A percentile compares a stretch with the other conserved stretches of the same genome.
These are phyloP conservation scores for Pelargonium fulgidum DNA, from an alignment of 441 rosid species.

Conservation along the genomic window DNA sequence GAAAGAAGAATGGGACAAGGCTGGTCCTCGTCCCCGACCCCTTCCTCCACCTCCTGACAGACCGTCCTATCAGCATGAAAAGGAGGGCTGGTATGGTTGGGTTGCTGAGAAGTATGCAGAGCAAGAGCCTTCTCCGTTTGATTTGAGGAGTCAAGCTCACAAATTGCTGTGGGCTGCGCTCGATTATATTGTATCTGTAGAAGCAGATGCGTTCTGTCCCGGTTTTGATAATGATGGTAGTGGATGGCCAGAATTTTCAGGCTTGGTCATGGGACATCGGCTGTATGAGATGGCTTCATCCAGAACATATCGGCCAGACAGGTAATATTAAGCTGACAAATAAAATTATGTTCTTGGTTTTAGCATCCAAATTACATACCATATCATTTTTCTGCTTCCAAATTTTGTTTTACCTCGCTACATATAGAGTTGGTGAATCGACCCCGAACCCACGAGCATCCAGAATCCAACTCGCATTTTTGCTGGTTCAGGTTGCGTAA, in stretches of 20 bases:
- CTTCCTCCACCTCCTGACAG: conserved; percentile 99
- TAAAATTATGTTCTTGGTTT: not conserved
- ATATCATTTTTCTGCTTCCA: too few relatives aligned
- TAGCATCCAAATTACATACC: not conserved
- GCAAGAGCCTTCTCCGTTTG: conserved; percentile 65
- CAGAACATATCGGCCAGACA: conserved; percentile 25
- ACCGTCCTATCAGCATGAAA: conserved; percentile 84
- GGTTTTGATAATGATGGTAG: conserved; percentile 85
- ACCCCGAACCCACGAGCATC: too few relatives aligned
- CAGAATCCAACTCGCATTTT: too few relatives aligned
- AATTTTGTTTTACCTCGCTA: too few relatives aligned
- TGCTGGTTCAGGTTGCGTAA: too few relatives aligned
- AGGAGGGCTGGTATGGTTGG: conserved; percentile 99
- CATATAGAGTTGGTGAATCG: too few relatives aligned
- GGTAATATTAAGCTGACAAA: not conserved
- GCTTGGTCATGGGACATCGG: conserved; percentile 96
- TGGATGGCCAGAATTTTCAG: conserved; percentile 85
- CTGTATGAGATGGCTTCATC: conserved; percentile 52
- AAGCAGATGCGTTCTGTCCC: conserved; percentile 89
- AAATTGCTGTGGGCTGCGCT: conserved; percentile 93
- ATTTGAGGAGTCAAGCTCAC: conserved; percentile 82
- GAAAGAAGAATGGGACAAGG: conserved; percentile 80
- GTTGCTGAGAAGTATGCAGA: conserved; percentile 64
- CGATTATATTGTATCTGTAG: conserved; percentile 78
- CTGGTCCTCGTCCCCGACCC: conserved; percentile 97